Evolutionary conservation across 2,329 filamentous ascomycete species (phyloP).

Genomic region (Claviceps monticola): DNA sequence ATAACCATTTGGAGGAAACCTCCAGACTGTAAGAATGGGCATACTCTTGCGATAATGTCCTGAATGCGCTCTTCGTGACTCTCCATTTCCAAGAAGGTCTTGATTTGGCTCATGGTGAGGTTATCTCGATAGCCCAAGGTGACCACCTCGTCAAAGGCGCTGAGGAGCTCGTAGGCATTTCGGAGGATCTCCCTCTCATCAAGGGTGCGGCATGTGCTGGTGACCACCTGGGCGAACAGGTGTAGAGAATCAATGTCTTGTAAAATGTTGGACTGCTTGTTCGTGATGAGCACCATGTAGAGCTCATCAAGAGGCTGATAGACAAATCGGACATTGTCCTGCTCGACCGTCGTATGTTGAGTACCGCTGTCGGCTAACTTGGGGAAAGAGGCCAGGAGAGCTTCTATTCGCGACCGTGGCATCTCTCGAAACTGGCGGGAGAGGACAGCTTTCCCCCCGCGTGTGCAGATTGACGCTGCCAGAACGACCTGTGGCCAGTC

Average conservation of each 20-base stretch:
- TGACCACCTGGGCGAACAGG: slow-evolving; percentile 93
- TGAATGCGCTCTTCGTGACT: slow-evolving; percentile 98
- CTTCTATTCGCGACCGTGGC: slow-evolving; percentile 91
- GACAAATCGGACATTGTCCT: slow-evolving; percentile 98
- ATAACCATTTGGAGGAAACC: background rate
- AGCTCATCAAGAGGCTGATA: slow-evolving; percentile 98
- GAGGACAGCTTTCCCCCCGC: slow-evolving; percentile 94
- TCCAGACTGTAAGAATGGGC: slow-evolving; percentile 9
- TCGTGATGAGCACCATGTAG: slow-evolving; percentile 99
- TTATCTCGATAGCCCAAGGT: slow-evolving; percentile 95
- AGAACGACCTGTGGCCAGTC: slow-evolving; percentile 64
- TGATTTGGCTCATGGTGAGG: slow-evolving; percentile 90
- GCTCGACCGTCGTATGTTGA: slow-evolving; percentile 95
- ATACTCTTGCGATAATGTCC: slow-evolving; percentile 85
- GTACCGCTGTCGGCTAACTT: slow-evolving; percentile 93
- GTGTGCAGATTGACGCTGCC: slow-evolving; percentile 96
- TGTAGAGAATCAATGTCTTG: slow-evolving; percentile 98
- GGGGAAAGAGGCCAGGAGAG: slow-evolving; percentile 88
- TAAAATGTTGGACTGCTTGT: slow-evolving; percentile 96
- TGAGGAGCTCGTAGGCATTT: slow-evolving; percentile 92
- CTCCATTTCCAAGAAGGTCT: slow-evolving; percentile 98
- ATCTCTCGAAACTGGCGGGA: slow-evolving; percentile 97
- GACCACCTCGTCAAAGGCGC: slow-evolving; percentile 93
- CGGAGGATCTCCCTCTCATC: slow-evolving; percentile 91
- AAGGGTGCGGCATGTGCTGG: slow-evolving; percentile 86